Evolutionary conservation across 495 filamentous ascomycete species (phyloP), one percentile per base, ranked within the genome.

Genomic region (Oleoguttula mirabilis): DNA sequence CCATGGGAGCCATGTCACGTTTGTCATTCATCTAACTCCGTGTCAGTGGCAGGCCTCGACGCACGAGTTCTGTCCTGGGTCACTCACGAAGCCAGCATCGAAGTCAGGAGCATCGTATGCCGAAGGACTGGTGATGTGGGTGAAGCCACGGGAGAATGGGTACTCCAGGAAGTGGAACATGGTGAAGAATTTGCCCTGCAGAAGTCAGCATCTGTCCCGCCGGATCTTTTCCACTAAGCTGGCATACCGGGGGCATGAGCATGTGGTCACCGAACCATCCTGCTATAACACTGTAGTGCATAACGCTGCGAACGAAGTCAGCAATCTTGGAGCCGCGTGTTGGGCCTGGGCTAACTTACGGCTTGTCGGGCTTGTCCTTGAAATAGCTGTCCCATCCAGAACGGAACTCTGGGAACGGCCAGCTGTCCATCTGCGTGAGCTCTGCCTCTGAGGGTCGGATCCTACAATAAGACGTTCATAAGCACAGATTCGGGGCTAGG

Each of bases 121-220:
- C 41, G 83, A 74, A 0, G 80, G 59, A 0, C 75, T 80, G 21
- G 71, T 67, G 59, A 88, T 82, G 55, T 86, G 77, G 6, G 72
- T 83, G 32, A 59, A 73, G 7, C 83, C 83, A 47, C 82, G 78
- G 27, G 75, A 80, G 70, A 86, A 87, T 10, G 82, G 81, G 50
- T 87, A 87, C 63, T 85, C 79, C 39, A 85, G 60, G 71, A 87
- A 86, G 54, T 86, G 80, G 69, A 87, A 87, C 81, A 87, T 87
- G 45, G 74, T 80, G 66, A 86, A 86, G 69, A 86, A 87, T 45
- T 86, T 84, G 32, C 81, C 82, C n/a, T n/a, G n/a, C n/a, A n/a
- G n/a, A n/a, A n/a, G n/a, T n/a, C n/a, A n/a, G n/a, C n/a, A n/a
- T n/a, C n/a, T n/a, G n/a, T n/a, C n/a, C n/a, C n/a, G n/a, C n/a